Evolutionary conservation across 768 basidiomycete genomes (phyloP), one percentile per base, ranked within the genome.

Genomic region (Pisolithus orientalis): DNA sequence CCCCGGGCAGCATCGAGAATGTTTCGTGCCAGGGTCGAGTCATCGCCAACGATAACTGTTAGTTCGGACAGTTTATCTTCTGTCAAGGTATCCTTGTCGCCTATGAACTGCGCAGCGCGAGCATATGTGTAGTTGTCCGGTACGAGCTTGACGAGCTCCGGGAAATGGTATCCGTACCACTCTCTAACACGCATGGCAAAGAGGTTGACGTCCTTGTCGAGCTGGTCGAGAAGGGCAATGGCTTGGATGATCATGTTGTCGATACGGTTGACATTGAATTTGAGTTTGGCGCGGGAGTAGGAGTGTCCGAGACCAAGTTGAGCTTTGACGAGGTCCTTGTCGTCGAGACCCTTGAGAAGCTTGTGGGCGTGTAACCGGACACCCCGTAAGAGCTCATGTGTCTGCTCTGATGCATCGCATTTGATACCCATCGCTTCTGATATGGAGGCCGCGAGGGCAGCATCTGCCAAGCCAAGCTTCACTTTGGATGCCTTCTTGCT

Each of bases 191-290:
- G 90, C 95, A 98, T 98, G 17, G 94, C 88, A 69, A 98, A 97
- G 29, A 94, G 83, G 75, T 98, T 98, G 70, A 97, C 93, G 69
- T 98, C 95, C 77, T 97, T 98, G 80, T 98, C 95, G 63, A 97
- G 87, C 64, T 97, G 94, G 74, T 98, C 95, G 62, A 96, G 89
- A 53, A 97, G 85, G 5, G 94, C 90, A 66, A 98, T 97, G 54
- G 95, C 95, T 72, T 97, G 95, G 61, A 98, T 98, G 72, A 98
- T 97, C 95, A 98, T 98, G 78, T 98, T 96, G 73, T 96, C 94
- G 52, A 90, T 82, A 49, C 91, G 80, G 77, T 94, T 94, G 50
- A 94, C 91, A 71, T 94, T 94, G 80, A 93, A 97, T 74, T 98
- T 98, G 57, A 97, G 87, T 69, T 97, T 98, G 39, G 94, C 88